Conservation (phyloP, 345 rosid species). For the Dovyalis caffra region DNA sequence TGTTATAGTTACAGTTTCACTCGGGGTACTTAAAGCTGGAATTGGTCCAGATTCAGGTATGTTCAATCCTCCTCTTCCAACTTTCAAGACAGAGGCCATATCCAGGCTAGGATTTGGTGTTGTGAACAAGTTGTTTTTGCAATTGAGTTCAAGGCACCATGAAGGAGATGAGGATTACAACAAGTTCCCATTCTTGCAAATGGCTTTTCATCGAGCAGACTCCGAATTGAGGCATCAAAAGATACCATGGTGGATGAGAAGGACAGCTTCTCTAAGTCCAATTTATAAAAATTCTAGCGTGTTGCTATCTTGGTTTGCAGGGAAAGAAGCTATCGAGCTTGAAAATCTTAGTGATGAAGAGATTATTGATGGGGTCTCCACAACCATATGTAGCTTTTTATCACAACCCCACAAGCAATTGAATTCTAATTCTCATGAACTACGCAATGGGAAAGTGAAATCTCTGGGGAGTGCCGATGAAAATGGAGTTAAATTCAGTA, state of each 20-base stretch:
- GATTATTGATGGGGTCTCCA: conserved; percentile 59
- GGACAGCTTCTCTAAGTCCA: conserved; percentile 75
- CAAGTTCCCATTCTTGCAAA: conserved; percentile 65
- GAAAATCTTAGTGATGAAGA: conserved; percentile 74
- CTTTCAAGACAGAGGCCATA: conserved; percentile 74
- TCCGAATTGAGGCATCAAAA: conserved; percentile 49
- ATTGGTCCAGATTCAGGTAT: conserved; percentile 47
- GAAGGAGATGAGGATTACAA: conserved; percentile 16
- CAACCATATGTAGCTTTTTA: conserved; percentile 54
- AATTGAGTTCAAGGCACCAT: conserved; percentile 35
- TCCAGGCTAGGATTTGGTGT: conserved; percentile 84
- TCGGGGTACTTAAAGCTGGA: conserved; percentile 88
- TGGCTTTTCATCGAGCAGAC: conserved; percentile 60
- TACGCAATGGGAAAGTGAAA: conserved; percentile 39
- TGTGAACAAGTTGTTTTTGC: conserved; percentile 86
- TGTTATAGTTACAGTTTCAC: conserved; percentile 81
- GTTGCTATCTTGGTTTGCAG: conserved; percentile 90
- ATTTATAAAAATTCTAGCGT: conserved; percentile 69
- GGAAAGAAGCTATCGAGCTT: conserved; percentile 87
- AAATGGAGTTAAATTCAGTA: conserved; percentile 38
- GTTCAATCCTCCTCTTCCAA: conserved; percentile 77
- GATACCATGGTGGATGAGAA: conserved; percentile 96
- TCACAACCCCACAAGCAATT: conserved; percentile 16
- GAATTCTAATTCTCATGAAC: conserved; percentile 18
- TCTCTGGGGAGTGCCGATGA: conserved; percentile 10